These are phyloP conservation scores for Fusarium odoratissimum DNA, from an alignment of 2,329 filamentous ascomycete genomes.

Conservation along the genomic window DNA sequence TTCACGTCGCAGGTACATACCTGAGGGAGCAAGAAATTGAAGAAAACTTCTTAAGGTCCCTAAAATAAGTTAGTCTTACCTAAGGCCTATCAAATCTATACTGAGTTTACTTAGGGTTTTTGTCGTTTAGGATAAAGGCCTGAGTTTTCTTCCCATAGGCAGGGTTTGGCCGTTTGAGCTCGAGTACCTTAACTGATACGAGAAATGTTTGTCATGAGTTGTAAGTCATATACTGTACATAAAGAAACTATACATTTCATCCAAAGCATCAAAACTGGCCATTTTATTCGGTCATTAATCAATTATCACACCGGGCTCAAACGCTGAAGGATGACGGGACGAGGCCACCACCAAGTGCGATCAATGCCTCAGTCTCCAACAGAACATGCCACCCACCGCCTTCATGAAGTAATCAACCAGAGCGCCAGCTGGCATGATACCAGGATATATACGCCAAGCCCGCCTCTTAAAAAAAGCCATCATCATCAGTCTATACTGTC, in stretches of 20 bases:
- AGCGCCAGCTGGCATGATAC: slow-evolving; percentile 49
- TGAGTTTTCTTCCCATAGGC: background rate
- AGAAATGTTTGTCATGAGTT: slow-evolving; percentile 7
- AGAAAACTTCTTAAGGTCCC: background rate
- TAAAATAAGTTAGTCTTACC: background rate
- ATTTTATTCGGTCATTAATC: slow-evolving; percentile 47
- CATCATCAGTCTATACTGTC: slow-evolving; percentile 43
- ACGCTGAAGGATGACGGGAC: slow-evolving; percentile 28
- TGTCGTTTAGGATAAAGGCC: background rate
- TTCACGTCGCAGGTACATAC: background rate
- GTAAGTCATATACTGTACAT: background rate
- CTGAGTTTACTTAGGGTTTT: background rate
- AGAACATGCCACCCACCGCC: slow-evolving; percentile 36
- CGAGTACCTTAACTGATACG: background rate
- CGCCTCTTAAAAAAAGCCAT: slow-evolving; percentile 44
- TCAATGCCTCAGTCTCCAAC: slow-evolving; percentile 39
- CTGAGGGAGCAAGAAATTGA: background rate
- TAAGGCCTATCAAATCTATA: background rate
- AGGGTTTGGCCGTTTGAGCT: background rate
- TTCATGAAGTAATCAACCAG: slow-evolving; percentile 47
- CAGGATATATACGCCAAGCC: slow-evolving; percentile 48
- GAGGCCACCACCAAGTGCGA: slow-evolving; percentile 20
- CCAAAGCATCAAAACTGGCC: slow-evolving; percentile 4
- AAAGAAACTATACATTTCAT: background rate
- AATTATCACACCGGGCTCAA: slow-evolving; percentile 44